phyloP scores from a whole-genome alignment of 169 alveolate species.

The Cryptosporidium sp. region DNA sequence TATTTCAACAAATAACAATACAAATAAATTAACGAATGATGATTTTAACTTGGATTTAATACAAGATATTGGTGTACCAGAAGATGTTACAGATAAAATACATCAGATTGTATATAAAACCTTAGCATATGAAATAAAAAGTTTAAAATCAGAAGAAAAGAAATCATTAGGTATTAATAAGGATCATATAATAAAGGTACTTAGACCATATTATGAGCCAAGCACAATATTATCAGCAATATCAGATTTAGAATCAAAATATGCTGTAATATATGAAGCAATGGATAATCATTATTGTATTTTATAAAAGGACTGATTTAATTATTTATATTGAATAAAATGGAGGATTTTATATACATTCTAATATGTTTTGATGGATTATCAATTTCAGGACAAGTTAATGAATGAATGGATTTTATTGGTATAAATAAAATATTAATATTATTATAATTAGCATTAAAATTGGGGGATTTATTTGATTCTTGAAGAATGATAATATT shows the following conservation, averaged over 20 bases:
- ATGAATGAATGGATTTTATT: slow-evolving; percentile 39
- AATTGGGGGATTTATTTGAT: not conserved
- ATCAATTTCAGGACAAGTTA: slow-evolving; percentile 66
- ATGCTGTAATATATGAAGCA: slow-evolving; percentile 68
- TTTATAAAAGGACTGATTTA: not conserved
- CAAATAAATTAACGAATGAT: not conserved
- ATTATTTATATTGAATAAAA: not conserved
- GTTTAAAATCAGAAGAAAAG: slow-evolving; percentile 28
- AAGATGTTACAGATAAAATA: slow-evolving; percentile 21
- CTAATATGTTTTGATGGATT: slow-evolving; percentile 40
- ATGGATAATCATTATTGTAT: slow-evolving; percentile 55
- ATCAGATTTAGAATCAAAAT: slow-evolving; percentile 64
- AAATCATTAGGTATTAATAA: slow-evolving; percentile 30
- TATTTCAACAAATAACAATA: not conserved
- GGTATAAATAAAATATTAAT: slow-evolving; percentile 34
- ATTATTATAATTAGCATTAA: not conserved
- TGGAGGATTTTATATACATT: slow-evolving; percentile 20
- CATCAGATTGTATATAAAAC: slow-evolving; percentile 52
- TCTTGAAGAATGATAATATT: not conserved
- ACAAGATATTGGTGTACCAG: slow-evolving; percentile 26
- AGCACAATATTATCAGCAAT: slow-evolving; percentile 19
- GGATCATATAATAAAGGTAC: slow-evolving; percentile 6
- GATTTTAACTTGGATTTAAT: slow-evolving; percentile 16
- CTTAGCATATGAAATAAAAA: slow-evolving; percentile 16
- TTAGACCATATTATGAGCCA: slow-evolving; percentile 49